Evolutionary conservation across 2,329 filamentous ascomycete genomes (phyloP), one percentile per base, ranked within the genome.

Genomic region (Phyllosticta ampelicida): DNA sequence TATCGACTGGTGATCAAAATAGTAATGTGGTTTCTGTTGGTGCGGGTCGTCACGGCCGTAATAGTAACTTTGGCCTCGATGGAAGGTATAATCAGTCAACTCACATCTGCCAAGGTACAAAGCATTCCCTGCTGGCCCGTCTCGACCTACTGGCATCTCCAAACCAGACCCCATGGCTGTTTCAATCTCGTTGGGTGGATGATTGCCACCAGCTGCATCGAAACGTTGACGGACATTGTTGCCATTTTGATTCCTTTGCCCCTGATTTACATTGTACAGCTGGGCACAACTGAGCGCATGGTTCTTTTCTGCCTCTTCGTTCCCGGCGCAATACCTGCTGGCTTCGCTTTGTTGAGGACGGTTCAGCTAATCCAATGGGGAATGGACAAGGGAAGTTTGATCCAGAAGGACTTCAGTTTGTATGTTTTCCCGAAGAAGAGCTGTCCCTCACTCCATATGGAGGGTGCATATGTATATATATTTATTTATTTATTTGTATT

Each of bases 101-200:
- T 51, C 9, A 36, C 18, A 20, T 26, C 6, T 16, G 23, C 11
- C 13, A 16, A 60, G 58, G 51, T 56, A 1, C 49, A 57, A 16
- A 57, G 53, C 16, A 18, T 36, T 8, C 51, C 52, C 18, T 60
- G 58, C 28, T 21, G 8, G 10, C 58, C 58, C n/a, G 18, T 60
- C 1, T 5, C 23, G 9, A 30, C 28, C 16, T 56, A 18, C 13
- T 60, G 58, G 58, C 18, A 60, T 30, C 13, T 56, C 36, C 13
- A 57, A n/a, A 10, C 18, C 5, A 36, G 51, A 3, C 54, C 54
- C 2, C 2, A 44, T 9, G 58, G 51, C 19, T 60, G 58, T 26
- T 48, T 60, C 48, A 44, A 57, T 19, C 30, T 56, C 11, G 13
- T 21, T 13, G 53, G n/a, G 11, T 55, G 29, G 28, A 44, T 23